Evolutionary conservation across 176 grass and related monocot species (phyloP).

Genomic region (Raddia guianensis): DNA sequence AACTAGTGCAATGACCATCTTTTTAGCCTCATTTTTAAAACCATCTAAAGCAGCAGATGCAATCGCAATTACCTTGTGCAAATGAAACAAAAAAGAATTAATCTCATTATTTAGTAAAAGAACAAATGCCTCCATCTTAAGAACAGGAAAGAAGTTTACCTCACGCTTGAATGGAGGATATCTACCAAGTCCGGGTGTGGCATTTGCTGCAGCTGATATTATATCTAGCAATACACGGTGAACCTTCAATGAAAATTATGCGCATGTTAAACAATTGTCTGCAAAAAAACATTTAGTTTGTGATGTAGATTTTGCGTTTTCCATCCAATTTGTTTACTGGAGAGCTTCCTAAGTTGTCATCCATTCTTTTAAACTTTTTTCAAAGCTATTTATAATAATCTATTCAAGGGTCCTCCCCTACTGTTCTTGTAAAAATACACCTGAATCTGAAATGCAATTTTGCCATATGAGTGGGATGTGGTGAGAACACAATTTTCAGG

Average conservation of each 20-base stretch:
- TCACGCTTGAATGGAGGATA: conserved; percentile 84
- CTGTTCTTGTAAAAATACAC: too few relatives aligned
- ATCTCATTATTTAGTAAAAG: conserved; percentile 4
- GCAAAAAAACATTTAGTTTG: too few relatives aligned
- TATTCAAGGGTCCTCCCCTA: not conserved
- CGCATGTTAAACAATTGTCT: too few relatives aligned
- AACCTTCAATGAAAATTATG: conserved; percentile 7
- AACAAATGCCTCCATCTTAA: not conserved
- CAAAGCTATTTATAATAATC: not conserved
- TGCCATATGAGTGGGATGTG: not conserved
- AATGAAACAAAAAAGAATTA: conserved; percentile 22
- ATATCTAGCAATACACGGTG: conserved; percentile 81
- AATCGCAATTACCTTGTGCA: conserved; percentile 71
- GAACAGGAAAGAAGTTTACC: conserved; percentile 39
- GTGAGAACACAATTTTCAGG: not conserved
- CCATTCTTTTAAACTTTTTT: not conserved
- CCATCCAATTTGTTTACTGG: not conserved
- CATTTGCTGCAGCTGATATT: conserved; percentile 79
- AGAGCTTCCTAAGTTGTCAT: not conserved
- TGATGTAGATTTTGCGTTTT: too few relatives aligned
- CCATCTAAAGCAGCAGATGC: conserved; percentile 69
- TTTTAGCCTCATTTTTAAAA: conserved; percentile 81
- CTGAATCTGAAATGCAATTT: conserved; percentile 56
- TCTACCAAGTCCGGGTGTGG: conserved; percentile 81
- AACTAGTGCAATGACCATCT: conserved; percentile 81